Conservation (phyloP, 2,329 filamentous ascomycete species). For the Ophiostoma montium region DNA sequence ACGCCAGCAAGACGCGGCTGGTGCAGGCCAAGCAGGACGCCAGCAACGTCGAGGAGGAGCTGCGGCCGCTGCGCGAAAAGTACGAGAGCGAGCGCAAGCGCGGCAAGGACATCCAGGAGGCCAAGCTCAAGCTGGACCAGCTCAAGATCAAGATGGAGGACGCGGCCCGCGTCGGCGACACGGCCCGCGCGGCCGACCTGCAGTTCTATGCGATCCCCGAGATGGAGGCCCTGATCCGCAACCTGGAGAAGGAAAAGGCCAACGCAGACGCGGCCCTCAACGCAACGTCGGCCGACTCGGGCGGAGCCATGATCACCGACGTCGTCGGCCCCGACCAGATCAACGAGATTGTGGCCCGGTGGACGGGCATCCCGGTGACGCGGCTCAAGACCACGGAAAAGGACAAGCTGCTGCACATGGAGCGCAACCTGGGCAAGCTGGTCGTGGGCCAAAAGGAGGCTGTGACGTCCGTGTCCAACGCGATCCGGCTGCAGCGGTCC, state of each 20-base stretch:
- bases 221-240: constrained; percentile 64
- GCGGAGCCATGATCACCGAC: constrained; percentile 72
- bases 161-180: constrained; percentile 75
- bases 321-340: constrained; percentile 95
- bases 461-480: constrained; percentile 83
- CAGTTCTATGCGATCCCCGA: constrained; percentile 97
- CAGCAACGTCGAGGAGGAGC: constrained; percentile 85
- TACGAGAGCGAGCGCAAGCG: constrained; percentile 89
- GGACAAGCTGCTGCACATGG: constrained; percentile 97
- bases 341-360: constrained; percentile 93
- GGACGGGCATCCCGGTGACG: constrained; percentile 97
- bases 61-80: constrained; percentile 83
- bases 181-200: constrained; percentile 78
- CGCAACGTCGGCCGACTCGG: constrained; percentile 38
- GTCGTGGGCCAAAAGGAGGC: constrained; percentile 94
- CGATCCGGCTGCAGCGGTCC: constrained; percentile 87
- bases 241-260: constrained; percentile 68
- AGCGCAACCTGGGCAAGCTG: constrained; percentile 65
- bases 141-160: constrained; percentile 87
- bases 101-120: constrained; percentile 82
- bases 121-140: constrained; percentile 86
- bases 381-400: constrained; percentile 90
- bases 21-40: constrained; percentile 77
- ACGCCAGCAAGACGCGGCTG: constrained; percentile 74
- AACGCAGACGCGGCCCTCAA: constrained; percentile 61